Percentiles rank a stretch among this genome's conserved stretches.
These are phyloP conservation scores for Dacryopinax primogenitus DNA, from an alignment of 768 basidiomycete species.

Conservation along the genomic window DNA sequence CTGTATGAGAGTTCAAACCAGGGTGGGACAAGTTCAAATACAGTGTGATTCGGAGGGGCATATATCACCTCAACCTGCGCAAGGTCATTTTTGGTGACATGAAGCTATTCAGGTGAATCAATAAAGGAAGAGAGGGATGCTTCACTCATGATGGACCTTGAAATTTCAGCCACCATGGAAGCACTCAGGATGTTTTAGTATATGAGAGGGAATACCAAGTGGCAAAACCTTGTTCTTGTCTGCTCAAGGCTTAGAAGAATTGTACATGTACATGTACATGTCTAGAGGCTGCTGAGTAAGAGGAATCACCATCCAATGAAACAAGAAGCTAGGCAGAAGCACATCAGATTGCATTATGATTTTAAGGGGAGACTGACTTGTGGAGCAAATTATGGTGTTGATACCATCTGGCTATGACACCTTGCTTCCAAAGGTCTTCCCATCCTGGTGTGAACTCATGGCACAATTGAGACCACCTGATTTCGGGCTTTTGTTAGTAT, in stretches of 20 bases:
- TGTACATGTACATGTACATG: constrained; percentile 20
- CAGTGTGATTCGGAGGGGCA: too few species aligned
- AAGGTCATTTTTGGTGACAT: too few species aligned
- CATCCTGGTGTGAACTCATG: constrained; percentile 27
- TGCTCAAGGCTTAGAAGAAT: constrained; percentile 19
- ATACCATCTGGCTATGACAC: constrained; percentile 20
- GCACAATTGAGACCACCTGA: constrained; percentile 16
- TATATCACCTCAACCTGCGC: too few species aligned
- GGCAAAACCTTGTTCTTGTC: constrained; percentile 32
- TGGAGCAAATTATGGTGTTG: constrained; percentile 1
- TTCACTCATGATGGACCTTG: constrained; percentile 28
- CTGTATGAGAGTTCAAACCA: too few species aligned
- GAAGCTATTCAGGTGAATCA: too few species aligned
- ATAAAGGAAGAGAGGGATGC: too few species aligned
- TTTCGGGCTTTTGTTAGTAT: neutral
- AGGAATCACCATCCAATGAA: constrained; percentile 33
- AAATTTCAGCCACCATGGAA: constrained; percentile 26
- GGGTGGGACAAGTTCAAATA: too few species aligned
- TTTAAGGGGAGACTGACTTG: neutral
- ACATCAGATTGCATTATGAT: neutral
- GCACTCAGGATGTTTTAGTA: constrained; percentile 23
- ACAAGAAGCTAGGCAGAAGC: constrained; percentile 29
- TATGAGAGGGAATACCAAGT: constrained; percentile 29
- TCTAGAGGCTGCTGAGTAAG: constrained; percentile 33
- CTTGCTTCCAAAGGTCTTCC: constrained; percentile 27